phyloP scores from a whole-genome alignment of 805 yeast species.

The Monosporozyma aquatica region DNA sequence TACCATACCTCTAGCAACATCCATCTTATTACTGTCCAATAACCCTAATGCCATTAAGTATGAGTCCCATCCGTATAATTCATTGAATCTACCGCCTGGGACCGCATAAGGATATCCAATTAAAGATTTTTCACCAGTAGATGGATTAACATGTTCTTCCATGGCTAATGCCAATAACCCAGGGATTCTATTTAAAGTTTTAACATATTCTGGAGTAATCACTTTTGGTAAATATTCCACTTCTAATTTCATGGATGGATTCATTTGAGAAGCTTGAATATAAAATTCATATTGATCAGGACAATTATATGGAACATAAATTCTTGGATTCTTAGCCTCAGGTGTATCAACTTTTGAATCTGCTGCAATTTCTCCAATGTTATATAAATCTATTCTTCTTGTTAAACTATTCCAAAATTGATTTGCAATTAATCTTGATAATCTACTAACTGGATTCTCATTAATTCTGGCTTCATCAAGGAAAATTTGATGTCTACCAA shows the following conservation, averaged over 20 bases:
- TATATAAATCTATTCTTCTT: slow-evolving; percentile 53
- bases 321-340: slow-evolving; percentile 56
- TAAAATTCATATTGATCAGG: slow-evolving; percentile 68
- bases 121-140: slow-evolving; percentile 40
- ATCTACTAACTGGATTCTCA: slow-evolving; percentile 78
- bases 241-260: slow-evolving; percentile 53
- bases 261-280: slow-evolving; percentile 38
- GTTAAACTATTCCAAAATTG: slow-evolving; percentile 79
- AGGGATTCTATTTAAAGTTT: slow-evolving; percentile 70
- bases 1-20: slow-evolving; percentile 81
- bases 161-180: slow-evolving; percentile 80
- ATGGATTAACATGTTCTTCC: slow-evolving; percentile 42
- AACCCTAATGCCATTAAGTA: slow-evolving; percentile 86
- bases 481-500: slow-evolving; percentile 69
- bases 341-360: slow-evolving; percentile 69
- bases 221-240: slow-evolving; percentile 68
- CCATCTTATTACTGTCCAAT: slow-evolving; percentile 52
- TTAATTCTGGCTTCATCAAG: slow-evolving; percentile 75
- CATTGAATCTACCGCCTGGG: slow-evolving; percentile 97
- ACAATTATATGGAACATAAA: slow-evolving; percentile 66
- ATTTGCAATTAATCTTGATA: slow-evolving; percentile 61
- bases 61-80: slow-evolving; percentile 96
- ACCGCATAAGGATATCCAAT: slow-evolving; percentile 81
- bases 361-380: slow-evolving; percentile 58
- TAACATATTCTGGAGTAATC: slow-evolving; percentile 69